Evolutionary conservation across 1,284 basidiomycete genomes (phyloP), one percentile per base, ranked within the genome.

Genomic region (Austroboletus rostrupii): DNA sequence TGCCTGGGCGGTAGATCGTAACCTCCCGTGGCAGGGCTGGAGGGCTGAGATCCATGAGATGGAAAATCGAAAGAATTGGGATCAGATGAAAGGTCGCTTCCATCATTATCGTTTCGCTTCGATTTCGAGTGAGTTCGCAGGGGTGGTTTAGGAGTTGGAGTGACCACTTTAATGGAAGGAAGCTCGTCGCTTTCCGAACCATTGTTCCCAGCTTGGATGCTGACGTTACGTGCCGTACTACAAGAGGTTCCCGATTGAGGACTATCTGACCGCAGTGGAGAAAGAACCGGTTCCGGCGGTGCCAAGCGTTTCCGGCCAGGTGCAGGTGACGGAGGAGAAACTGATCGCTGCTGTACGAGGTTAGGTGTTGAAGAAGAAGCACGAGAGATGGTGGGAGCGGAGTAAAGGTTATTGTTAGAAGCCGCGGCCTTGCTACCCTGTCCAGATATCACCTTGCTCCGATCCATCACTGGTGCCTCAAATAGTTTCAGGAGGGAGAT

Each of bases 291-390:
- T 48, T 70, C 65, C n/a, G 79, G 75, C 26, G 80, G 79, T 52
- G 73, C 78, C 72, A 76, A 78, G 33, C 77, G 67, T 61, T 77
- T 80, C 53, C 72, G 66, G 11, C 58, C 56, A 16, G 69, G 64
- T 16, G 68, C 61, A 10, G 66, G 48, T 28, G 67, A 63, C 6
- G 23, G 23, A 26, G 66, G 47, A 59, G 62, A 56, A 59, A 57
- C 37, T 13, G 68, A 56, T 53, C 57, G 44, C 57, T 67, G 61
- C 55, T 61, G 55, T 46, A 62, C 55, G 47, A 85, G 68, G 66
- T 86, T 83, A 11, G 84, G 83, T 8, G 82, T 82, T 8, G 85
- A 86, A n/a, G 79, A 74, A 29, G 78, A 73, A 1, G 75, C 75
- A 29, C 66, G 62, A 29, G 70, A 68, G 29, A 62, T 57, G 21